Conservation (phyloP, 2,329 filamentous ascomycete genomes). For the Aspergillus ruber region DNA sequence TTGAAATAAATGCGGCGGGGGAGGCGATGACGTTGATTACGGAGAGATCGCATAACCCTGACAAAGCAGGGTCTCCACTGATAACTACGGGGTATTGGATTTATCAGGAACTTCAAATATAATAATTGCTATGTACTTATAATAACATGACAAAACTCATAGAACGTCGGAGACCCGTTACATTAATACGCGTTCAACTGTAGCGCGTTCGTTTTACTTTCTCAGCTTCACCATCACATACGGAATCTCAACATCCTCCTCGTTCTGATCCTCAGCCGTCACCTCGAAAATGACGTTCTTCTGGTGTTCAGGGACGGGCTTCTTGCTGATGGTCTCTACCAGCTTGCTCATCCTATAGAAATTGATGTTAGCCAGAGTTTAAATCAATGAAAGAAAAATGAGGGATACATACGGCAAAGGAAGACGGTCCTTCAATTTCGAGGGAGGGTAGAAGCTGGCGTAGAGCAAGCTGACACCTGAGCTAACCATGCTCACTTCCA, state of each 20-base stretch:
- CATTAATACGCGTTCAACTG: background rate
- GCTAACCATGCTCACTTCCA: conserved; percentile 86
- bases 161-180: conserved; percentile 1
- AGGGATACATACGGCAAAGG: conserved; percentile 55
- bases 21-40: conserved; percentile 11
- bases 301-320: conserved; percentile 82
- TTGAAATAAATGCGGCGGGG: background rate
- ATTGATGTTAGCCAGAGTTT: conserved; percentile 20
- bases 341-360: conserved; percentile 70
- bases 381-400: background rate
- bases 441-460: conserved; percentile 81
- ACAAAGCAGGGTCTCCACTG: conserved; percentile 16
- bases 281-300: conserved; percentile 96
- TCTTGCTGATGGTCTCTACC: conserved; percentile 84
- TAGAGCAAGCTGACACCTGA: conserved; percentile 95
- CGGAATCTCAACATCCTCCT: conserved; percentile 93
- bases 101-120: no score
- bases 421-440: conserved; percentile 76
- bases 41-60: conserved; percentile 17
- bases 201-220: conserved; percentile 20
- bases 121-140: conserved; percentile 1
- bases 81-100: conserved; percentile 3
- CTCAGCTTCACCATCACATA: conserved; percentile 84
- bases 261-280: conserved; percentile 78
- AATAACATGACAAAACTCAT: conserved; percentile 10